A percentile compares a stretch with the other conserved stretches of the same genome.
Conservation (phyloP, 192 early-diverging fungal genomes). For the Chytriomyces sp. region DNA sequence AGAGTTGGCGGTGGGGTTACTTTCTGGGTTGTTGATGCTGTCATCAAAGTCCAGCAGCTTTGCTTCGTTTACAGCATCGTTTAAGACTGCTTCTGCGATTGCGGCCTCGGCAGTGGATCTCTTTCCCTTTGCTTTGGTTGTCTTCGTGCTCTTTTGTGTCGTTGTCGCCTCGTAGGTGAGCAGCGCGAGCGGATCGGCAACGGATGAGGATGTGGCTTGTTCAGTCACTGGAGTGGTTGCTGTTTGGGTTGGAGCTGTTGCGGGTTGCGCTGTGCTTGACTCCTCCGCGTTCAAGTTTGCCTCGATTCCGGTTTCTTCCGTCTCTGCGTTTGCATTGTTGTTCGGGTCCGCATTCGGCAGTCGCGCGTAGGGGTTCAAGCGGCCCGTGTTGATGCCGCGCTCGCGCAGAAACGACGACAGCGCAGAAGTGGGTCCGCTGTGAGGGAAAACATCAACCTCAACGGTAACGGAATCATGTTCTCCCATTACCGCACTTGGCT, state of each 20-base stretch:
- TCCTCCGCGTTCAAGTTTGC: neutral
- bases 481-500: neutral
- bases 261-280: neutral
- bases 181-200: neutral
- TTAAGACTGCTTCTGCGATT: neutral
- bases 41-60: no score
- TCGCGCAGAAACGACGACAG: slow-evolving; percentile 30
- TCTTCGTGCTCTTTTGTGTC: neutral
- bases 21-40: no score
- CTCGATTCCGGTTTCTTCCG: neutral
- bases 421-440: slow-evolving; percentile 19
- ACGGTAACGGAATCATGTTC: neutral
- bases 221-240: neutral
- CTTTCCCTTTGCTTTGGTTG: neutral
- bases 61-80: no score
- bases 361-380: slow-evolving; percentile 27
- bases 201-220: neutral
- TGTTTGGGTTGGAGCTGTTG: neutral
- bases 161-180: neutral
- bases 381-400: slow-evolving; percentile 25
- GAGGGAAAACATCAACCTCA: neutral
- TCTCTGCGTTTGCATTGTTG: neutral
- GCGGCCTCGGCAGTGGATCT: neutral
- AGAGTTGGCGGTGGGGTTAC: neutral
- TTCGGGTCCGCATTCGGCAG: slow-evolving; percentile 7